Base-by-base conservation (phyloP, 768 basidiomycete genomes). In the Cubamyces sp. region DNA sequence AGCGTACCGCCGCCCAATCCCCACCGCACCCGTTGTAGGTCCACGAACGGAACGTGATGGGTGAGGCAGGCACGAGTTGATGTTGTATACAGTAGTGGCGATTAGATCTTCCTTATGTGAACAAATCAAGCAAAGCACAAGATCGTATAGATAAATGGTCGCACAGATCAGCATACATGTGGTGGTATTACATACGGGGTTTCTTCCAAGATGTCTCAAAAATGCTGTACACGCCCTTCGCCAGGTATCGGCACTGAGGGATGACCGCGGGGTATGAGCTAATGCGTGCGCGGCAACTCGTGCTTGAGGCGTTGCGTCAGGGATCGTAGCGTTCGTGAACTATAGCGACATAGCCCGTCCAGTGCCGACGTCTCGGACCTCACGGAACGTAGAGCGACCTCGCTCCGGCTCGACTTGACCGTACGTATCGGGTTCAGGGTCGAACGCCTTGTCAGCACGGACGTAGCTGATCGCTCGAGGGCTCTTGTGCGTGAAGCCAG, bases 401-500 rank as follows among this genome's bases (percentile, higher is more conserved):
- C 89, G 82, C 67, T 82, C 77, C 54, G 79, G 80, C 64, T 74
- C 65, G 21, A 71, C 72, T 25, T 81, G 79, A 25, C 78, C 79
- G 68, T 79, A 81, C 50, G 78, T 79, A 63, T 85, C 80, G 43
- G 83, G 79, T 67, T 78, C 76, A 62, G 78, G 80, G 70, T 84
- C 85, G 73, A 91, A 89, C 51, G 86, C 87, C 70, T 80, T 86
- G 76, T 92, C 90, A 61, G 84, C 89, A 70, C 87, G 82, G 68
- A 85, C 79, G 75, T 92, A 93, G 73, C 78, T 88, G 74, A 93
- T 84, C 59, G 82, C 81, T 64, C 91, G 87, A 64, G 92, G 92
- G 69, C 88, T 91, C 81, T 90, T 93, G 79, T 94, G 92, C 34
- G 92, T 93, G 77, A 94, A 94, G 53, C 92, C 92, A 61, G 90